Evolutionary conservation across 495 filamentous ascomycete genomes (phyloP).

Genomic region (Tuber aestivum): DNA sequence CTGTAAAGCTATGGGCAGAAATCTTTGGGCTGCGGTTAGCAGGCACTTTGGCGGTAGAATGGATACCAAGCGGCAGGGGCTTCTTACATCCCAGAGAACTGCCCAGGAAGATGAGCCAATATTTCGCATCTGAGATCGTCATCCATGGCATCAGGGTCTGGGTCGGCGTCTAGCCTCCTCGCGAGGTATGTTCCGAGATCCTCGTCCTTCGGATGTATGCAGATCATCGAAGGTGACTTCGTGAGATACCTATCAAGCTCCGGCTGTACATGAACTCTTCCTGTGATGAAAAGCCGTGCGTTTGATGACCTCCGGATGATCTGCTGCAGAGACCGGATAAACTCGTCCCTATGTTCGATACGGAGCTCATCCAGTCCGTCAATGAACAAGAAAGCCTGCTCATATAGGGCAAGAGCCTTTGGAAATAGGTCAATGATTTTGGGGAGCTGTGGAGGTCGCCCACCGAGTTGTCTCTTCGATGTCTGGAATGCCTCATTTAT

Average conservation of each 20-base stretch:
- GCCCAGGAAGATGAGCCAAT: slow-evolving; percentile 5
- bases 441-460: background rate
- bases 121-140: background rate
- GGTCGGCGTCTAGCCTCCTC: slow-evolving; percentile 2
- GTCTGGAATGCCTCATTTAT: background rate
- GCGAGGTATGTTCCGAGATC: slow-evolving; percentile 15
- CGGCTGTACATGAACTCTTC: slow-evolving; percentile 11
- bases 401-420: background rate
- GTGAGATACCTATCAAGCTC: slow-evolving; percentile 5
- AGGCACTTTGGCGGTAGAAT: background rate
- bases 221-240: background rate
- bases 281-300: slow-evolving; percentile 16
- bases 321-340: background rate
- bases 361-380: slow-evolving; percentile 20
- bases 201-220: background rate
- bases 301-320: background rate
- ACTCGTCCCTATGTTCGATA: slow-evolving; percentile 9
- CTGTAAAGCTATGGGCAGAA: background rate
- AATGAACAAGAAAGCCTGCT: slow-evolving; percentile 9
- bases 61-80: background rate
- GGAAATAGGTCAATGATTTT: background rate
- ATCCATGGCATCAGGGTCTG: slow-evolving; percentile 10
- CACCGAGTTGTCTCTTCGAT: background rate
- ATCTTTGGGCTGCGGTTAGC: background rate
- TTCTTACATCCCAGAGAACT: slow-evolving; percentile 20